phyloP scores from a whole-genome alignment of 2,329 filamentous ascomycete species.

The Thelonectria blattea region DNA sequence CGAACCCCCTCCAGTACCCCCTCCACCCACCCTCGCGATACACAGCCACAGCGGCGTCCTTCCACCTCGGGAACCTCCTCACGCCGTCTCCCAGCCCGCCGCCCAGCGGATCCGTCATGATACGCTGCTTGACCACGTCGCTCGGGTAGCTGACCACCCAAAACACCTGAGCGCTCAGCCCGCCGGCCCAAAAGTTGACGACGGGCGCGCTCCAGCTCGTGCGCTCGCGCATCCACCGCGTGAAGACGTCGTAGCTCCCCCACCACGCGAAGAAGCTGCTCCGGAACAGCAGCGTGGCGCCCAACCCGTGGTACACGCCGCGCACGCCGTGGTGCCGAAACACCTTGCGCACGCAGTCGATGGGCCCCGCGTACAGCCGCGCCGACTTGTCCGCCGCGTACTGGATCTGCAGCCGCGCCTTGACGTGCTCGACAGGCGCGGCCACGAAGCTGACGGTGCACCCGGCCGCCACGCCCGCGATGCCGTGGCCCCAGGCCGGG shows the following conservation, averaged over 20 bases:
- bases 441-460: constrained; percentile 92
- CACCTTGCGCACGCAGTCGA: constrained; percentile 81
- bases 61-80: constrained; percentile 76
- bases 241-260: constrained; percentile 90
- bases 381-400: constrained; percentile 81
- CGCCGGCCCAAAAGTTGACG: constrained; percentile 97
- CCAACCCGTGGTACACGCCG: constrained; percentile 86
- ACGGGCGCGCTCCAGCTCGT: constrained; percentile 77
- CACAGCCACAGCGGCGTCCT: constrained; percentile 77
- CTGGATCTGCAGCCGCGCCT: constrained; percentile 92
- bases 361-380: constrained; percentile 81
- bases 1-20: constrained; percentile 91
- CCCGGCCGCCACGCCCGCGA: constrained; percentile 87
- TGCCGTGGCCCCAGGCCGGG: constrained; percentile 80
- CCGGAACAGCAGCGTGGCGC: constrained; percentile 85
- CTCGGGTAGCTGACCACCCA: constrained; percentile 92
- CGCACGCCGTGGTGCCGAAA: constrained; percentile 73
- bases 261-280: constrained; percentile 98
- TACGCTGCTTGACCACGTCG: constrained; percentile 92
- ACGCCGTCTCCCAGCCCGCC: constrained; percentile 70
- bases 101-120: constrained; percentile 94
- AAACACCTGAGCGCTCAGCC: constrained; percentile 89
- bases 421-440: constrained; percentile 93
- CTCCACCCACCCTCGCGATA: constrained; percentile 76
- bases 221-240: constrained; percentile 67